phyloP scores from a whole-genome alignment of 805 yeast species.

The Suhomyces sp. region DNA sequence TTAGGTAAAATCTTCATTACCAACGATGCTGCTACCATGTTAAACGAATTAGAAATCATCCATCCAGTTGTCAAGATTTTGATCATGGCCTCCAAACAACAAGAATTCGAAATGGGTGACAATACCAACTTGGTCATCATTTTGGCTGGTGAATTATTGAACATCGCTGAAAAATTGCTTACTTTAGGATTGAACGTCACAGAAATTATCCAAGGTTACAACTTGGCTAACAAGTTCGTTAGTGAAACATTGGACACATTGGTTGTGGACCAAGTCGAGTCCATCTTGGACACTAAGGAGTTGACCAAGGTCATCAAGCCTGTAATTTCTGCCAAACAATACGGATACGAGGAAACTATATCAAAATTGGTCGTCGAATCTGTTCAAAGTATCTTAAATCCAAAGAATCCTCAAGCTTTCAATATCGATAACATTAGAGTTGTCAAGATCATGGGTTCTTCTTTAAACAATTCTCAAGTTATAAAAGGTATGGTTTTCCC shows the following conservation, averaged over 20 bases:
- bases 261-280: conserved; percentile 60
- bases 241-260: conserved; percentile 64
- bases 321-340: conserved; percentile 90
- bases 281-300: conserved; percentile 53
- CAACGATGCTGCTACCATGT: conserved; percentile 97
- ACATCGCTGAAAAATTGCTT: conserved; percentile 80
- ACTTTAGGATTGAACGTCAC: conserved; percentile 85
- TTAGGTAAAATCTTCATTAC: conserved; percentile 85
- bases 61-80: conserved; percentile 96
- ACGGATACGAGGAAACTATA: conserved; percentile 79
- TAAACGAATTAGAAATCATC: conserved; percentile 87
- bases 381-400: conserved; percentile 70
- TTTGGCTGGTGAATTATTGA: conserved; percentile 88
- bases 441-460: conserved; percentile 93
- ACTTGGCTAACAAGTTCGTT: conserved; percentile 78
- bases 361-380: conserved; percentile 83
- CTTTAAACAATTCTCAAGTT: conserved; percentile 71
- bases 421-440: conserved; percentile 94
- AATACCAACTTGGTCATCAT: conserved; percentile 89
- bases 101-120: conserved; percentile 96
- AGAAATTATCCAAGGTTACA: conserved; percentile 91
- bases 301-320: conserved; percentile 75
- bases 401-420: conserved; percentile 60
- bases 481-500: conserved; percentile 98
- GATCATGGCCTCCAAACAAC: conserved; percentile 96